These are phyloP conservation scores for Leucosporidium scottii DNA, from an alignment of 768 basidiomycete species.

Conservation along the genomic window DNA sequence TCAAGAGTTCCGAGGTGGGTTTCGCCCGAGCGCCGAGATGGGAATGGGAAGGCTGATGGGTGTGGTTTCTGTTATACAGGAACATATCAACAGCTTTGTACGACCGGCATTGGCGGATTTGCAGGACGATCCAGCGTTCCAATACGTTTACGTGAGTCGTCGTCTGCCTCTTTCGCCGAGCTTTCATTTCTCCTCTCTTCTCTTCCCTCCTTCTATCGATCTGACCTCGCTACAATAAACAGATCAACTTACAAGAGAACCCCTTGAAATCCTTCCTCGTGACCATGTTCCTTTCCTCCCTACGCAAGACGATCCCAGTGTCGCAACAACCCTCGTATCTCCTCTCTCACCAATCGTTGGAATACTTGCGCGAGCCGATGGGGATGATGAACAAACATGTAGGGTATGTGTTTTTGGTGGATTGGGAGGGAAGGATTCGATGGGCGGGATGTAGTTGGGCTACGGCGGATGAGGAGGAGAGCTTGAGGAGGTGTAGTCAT, in stretches of 20 bases:
- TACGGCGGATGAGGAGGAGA: slow-evolving; percentile 60
- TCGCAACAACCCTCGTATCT: slow-evolving; percentile 65
- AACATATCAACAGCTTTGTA: slow-evolving; percentile 68
- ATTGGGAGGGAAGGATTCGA: slow-evolving; percentile 71
- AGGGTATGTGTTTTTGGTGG: slow-evolving; percentile 86
- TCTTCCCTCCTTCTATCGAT: too few relatives aligned
- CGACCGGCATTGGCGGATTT: slow-evolving; percentile 38
- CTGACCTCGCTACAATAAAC: slow-evolving; percentile 60
- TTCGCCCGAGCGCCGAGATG: background rate
- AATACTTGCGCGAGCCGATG: slow-evolving; percentile 72
- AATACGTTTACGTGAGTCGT: slow-evolving; percentile 39
- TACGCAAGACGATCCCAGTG: slow-evolving; percentile 60
- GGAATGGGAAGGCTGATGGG: background rate
- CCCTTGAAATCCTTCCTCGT: slow-evolving; percentile 84
- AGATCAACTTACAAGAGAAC: slow-evolving; percentile 91
- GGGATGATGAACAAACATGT: slow-evolving; percentile 84
- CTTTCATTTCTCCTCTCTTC: background rate
- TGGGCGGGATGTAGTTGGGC: slow-evolving; percentile 92
- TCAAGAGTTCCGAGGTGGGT: slow-evolving; percentile 76
- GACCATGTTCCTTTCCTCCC: slow-evolving; percentile 67
- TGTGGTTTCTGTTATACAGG: slow-evolving; percentile 45
- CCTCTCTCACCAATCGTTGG: slow-evolving; percentile 74
- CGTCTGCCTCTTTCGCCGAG: background rate
- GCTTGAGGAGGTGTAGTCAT: slow-evolving; percentile 51
- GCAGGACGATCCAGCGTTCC: slow-evolving; percentile 36